Conservation (phyloP, 768 basidiomycete genomes). For the Omphalotus guepiniiformis region DNA sequence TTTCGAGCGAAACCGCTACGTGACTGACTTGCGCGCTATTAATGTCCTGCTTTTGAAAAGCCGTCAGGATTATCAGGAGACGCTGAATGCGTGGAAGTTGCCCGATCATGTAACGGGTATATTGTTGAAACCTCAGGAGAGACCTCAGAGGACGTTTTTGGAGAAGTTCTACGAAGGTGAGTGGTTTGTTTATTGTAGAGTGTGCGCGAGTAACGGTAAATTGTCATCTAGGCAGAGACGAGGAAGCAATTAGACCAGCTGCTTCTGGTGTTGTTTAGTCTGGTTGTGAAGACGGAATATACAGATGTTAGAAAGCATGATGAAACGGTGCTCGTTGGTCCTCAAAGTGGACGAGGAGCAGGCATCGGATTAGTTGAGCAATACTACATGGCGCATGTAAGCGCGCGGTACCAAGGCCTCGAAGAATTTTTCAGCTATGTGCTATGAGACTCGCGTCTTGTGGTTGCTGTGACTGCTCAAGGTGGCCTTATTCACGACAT, state of each 20-base stretch:
- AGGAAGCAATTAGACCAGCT: constrained; percentile 66
- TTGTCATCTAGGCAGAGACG: constrained; percentile 58
- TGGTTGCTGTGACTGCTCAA: no score
- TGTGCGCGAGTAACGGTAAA: not conserved
- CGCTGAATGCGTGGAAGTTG: constrained; percentile 92
- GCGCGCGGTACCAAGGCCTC: no score
- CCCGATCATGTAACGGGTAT: constrained; percentile 75
- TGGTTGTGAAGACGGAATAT: not conserved
- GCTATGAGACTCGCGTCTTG: no score
- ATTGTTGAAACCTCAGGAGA: constrained; percentile 44
- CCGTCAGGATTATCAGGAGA: constrained; percentile 89
- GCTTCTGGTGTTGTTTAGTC: constrained; percentile 44
- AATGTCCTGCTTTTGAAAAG: constrained; percentile 85
- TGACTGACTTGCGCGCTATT: constrained; percentile 77
- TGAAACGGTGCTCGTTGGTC: no score
- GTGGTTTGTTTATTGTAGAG: constrained; percentile 19
- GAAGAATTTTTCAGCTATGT: no score
- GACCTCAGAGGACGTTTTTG: constrained; percentile 58
- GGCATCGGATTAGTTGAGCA: no score
- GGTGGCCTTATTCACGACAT: no score
- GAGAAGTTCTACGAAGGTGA: constrained; percentile 82
- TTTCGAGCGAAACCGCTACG: constrained; percentile 82
- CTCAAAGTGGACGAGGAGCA: no score
- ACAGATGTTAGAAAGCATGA: no score
- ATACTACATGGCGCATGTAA: no score